Base-by-base conservation (phyloP, 768 basidiomycete species). In the button mushroom (Agaricus bisporus) region DNA sequence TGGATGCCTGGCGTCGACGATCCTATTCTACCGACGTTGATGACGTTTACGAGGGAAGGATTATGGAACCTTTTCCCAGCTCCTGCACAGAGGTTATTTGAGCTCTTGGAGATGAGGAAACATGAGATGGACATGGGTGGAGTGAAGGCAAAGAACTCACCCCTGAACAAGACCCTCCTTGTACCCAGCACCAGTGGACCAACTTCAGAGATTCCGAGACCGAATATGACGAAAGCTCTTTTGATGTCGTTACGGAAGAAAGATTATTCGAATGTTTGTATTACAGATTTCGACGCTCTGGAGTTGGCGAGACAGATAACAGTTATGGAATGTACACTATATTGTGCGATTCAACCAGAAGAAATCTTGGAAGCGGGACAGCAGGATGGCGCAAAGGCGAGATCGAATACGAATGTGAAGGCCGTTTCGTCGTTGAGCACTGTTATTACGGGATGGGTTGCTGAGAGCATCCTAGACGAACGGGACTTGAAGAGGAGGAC, bases 301-400 rank as follows among this genome's bases (percentile, higher is more conserved):
- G 97, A 99, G 67, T 76, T 98, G 41, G 93, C 93, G 7, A 79
- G 97, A 46, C 97, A 99, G 69, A 66, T 98, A 60, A 97, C 95
- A 15, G 80, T 95, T 59, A 89, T 95, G 86, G 97, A 99, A 67
- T 88, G 85, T 59, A 81, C 81, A 55, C 69, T 97, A 42, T 98
- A 94, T 66, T 85, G 88, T 58, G 80, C 82, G 49, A 92, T 98
- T 58, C 81, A 79, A 51, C 82, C 95, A 0, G 90, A 93, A 59
- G 97, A 98, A 66, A 76, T 99, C 43, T 67, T 99, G 56, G 88
- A 91, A 69, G 83, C 82, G 10, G 89, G 88, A 3, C 84, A 89
- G 64, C 83, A 86, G 56, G 82, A 83, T 56, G 76, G 75, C 36
- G 75, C 76, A 62, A 52, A 42, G 47, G 39, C 39, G 11, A 48